A percentile compares a stretch with the other conserved stretches of the same genome.
Conservation (phyloP, 2,329 filamentous ascomycete species). For the Colletotrichum truncatum region DNA sequence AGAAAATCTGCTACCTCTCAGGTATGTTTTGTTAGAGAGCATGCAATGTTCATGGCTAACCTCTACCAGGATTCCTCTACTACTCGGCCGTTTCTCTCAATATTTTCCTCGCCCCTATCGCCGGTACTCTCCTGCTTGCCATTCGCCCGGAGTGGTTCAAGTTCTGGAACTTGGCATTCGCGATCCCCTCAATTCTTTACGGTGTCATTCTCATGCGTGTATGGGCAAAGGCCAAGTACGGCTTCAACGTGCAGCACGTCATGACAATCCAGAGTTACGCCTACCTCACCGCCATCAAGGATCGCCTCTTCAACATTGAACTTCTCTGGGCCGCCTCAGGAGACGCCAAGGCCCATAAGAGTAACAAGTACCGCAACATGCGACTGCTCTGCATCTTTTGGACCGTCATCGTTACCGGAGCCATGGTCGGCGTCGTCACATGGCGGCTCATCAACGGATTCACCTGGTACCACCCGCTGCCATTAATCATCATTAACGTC, state of each 20-base stretch:
- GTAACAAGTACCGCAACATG: conserved; percentile 54
- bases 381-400: conserved; percentile 48
- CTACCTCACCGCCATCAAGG: conserved; percentile 52
- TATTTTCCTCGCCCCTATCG: conserved; percentile 50
- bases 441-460: conserved; percentile 45
- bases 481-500: conserved; percentile 45
- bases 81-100: conserved; percentile 49
- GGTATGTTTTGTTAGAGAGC: conserved; percentile 34
- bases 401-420: conserved; percentile 43
- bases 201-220: conserved; percentile 47
- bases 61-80: conserved; percentile 42
- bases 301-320: conserved; percentile 48
- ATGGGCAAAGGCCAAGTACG: conserved; percentile 50
- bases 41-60: neutral
- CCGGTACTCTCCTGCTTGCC: conserved; percentile 50
- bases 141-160: conserved; percentile 49
- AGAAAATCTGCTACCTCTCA: conserved; percentile 52
- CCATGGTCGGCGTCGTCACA: conserved; percentile 43
- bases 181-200: conserved; percentile 49
- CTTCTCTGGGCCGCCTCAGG: conserved; percentile 50
- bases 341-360: conserved; percentile 49
- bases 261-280: conserved; percentile 52
- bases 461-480: conserved; percentile 49
- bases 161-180: conserved; percentile 54
- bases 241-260: conserved; percentile 52